Evolutionary conservation across 805 yeast species (phyloP), one percentile per base, ranked within the genome.

Genomic region (Candida verbasci): DNA sequence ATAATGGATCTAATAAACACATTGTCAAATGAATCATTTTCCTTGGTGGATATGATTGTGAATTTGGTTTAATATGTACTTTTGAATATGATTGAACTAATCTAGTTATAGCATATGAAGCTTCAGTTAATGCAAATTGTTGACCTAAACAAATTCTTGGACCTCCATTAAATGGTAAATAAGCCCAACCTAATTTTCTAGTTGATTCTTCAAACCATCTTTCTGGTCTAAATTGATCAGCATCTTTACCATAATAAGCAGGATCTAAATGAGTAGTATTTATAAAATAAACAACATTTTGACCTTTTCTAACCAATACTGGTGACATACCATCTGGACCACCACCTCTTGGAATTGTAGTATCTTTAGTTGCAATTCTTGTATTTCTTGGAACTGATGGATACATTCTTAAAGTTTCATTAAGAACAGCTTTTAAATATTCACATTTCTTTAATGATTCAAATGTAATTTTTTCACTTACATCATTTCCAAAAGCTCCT

Each of bases 61-160:
- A 35, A 31, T 37, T 41, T 23, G 51, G 50, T 38, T 48, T 41
- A 20, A 42, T 41, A 3, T 29, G 40, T 34, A 56, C 40, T 27
- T 48, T 43, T 12, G 53, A 49, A 41, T 55, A 56, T 38, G 47
- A 37, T 44, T 55, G 60, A 9, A 48, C 43, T 28, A 71, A 49
- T 45, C 76, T 58, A 17, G 60, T 60, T 18, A 66, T 46, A 12
- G 64, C 58, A 49, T 71, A 73, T 16, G 70, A 60, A n/a, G 76
- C 75, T 53, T 74, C 78, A 18, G 76, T 71, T 15, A 73, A 62
- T 2, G 79, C 80, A 54, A 71, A 72, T 52, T 74, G 78, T 58
- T 73, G 78, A 28, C 80, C 80, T 40, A 74, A 58, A 46, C 80
- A 74, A 39, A 74, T 72, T 43, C 80, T 55, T 17, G 79, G 79